Evolutionary conservation across 306 rosid genomes (phyloP), one percentile per base, ranked within the genome.

Genomic region (Vicia sativa): DNA sequence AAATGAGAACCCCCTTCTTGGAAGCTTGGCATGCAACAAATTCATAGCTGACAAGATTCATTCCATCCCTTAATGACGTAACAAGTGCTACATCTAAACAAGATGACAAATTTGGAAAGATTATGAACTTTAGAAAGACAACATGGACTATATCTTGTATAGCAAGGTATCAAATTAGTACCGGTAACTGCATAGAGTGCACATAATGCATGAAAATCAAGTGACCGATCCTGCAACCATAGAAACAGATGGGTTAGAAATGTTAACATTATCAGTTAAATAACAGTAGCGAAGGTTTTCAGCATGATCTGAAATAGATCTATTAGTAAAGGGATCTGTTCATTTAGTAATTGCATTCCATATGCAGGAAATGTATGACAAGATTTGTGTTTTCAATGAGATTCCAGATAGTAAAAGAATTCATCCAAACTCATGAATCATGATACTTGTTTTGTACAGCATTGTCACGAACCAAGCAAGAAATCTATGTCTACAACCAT

Each of bases 41-140:
- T 83, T 93, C 98, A 67, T 93, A 93, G 81, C 98, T 93, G 72
- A 90, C 98, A 67, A 93, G 98, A 80, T 93, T 93, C 98, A 93
- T 90, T 74, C 98, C 98, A 70, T 93, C 98, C 81, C 98, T 93
- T 64, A 90, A 75, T 55, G 98, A 93, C 68, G 98, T 93, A 54
- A 93, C 96, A 29, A 93, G 93, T 7, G 98, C 98, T 49, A 93
- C 96, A 83, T 93, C 98, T 93, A 59, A 74, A 74, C 53, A 53
- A 64, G 38, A 9, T 59, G 21, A 57, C 29, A 64, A 64, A 13
- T 66, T 15, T 78, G 49, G 19, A 54, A 58, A 52, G 68, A 58
- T 34, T 53, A 53, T 29, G 48, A 34, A 60, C 11, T 53, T 57
- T 28, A 53, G 42, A 38, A 60, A 7, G 65, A 61, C 45, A 75